phyloP scores from a whole-genome alignment of 208 protist genomes.

The Crithidia acanthocephali region DNA sequence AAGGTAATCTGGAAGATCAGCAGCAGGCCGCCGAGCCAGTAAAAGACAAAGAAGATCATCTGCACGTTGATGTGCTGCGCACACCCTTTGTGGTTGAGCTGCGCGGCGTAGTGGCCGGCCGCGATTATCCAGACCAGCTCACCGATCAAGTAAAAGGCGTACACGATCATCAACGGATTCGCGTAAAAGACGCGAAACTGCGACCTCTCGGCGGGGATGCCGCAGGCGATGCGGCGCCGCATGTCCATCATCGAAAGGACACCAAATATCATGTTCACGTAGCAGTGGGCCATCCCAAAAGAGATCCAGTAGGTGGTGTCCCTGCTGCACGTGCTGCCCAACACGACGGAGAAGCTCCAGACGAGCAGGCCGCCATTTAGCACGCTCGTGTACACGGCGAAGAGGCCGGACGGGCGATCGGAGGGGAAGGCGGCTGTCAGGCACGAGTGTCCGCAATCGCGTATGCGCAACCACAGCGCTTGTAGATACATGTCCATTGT shows the following conservation, averaged over 20 bases:
- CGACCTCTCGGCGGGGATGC: constrained; percentile 43
- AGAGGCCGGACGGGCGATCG: constrained; percentile 76
- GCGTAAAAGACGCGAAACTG: constrained; percentile 47
- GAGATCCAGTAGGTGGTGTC: constrained; percentile 28
- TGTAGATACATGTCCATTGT: constrained; percentile 35
- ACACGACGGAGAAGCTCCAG: constrained; percentile 48
- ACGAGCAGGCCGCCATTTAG: constrained; percentile 62
- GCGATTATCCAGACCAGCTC: constrained; percentile 67
- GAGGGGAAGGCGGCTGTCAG: constrained; percentile 44
- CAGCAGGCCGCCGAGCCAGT: constrained; percentile 38
- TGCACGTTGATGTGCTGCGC: constrained; percentile 50
- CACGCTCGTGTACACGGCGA: constrained; percentile 45
- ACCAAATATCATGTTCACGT: constrained; percentile 72
- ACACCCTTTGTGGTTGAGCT: constrained; percentile 30
- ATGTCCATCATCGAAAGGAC: constrained; percentile 53
- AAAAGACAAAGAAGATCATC: constrained; percentile 44
- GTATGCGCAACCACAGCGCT: constrained; percentile 28
- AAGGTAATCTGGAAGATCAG: constrained; percentile 58
- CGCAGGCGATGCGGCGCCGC: constrained; percentile 46
- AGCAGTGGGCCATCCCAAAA: constrained; percentile 54
- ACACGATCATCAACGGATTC: constrained; percentile 44
- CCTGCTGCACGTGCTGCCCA: constrained; percentile 36
- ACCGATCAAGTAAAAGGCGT: constrained; percentile 55
- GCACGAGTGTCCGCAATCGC: constrained; percentile 20
- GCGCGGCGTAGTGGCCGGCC: constrained; percentile 18